Conservation (phyloP, 768 basidiomycete species). For the Psilocybe subaeruginosa region DNA sequence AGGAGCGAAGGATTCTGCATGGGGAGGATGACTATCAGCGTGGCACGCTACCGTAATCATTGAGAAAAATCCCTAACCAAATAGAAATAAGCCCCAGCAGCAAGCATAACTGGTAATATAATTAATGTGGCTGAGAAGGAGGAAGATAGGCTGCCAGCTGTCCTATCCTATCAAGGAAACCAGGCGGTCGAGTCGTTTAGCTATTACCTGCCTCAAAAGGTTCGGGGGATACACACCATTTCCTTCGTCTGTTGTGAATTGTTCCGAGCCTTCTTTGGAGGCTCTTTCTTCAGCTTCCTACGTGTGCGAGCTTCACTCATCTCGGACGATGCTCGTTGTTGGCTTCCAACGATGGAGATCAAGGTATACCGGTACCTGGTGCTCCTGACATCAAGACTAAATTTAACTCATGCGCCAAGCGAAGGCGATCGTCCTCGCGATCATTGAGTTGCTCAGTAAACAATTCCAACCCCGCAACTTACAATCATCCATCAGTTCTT, state of each 20-base stretch:
- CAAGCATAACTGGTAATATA: constrained; percentile 21
- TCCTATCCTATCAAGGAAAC: constrained; percentile 9
- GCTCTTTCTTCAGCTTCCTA: constrained; percentile 19
- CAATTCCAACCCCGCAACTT: neutral
- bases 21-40: neutral
- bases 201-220: neutral
- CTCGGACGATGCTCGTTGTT: constrained; percentile 8
- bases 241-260: constrained; percentile 1
- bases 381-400: neutral
- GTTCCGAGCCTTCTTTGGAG: constrained; percentile 12
- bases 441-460: neutral
- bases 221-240: neutral
- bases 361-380: constrained; percentile 10
- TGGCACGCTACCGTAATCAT: neutral
- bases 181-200: neutral
- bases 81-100: constrained; percentile 22
- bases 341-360: constrained; percentile 7
- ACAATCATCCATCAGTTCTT: no score
- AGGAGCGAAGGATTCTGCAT: constrained; percentile 25
- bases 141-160: constrained; percentile 15
- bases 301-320: constrained; percentile 22
- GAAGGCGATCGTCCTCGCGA: neutral
- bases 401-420: neutral
- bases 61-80: constrained; percentile 13
- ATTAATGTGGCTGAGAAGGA: constrained; percentile 20